Evolutionary conservation across 306 rosid genomes (phyloP).

Genomic region (Cercis canadensis): DNA sequence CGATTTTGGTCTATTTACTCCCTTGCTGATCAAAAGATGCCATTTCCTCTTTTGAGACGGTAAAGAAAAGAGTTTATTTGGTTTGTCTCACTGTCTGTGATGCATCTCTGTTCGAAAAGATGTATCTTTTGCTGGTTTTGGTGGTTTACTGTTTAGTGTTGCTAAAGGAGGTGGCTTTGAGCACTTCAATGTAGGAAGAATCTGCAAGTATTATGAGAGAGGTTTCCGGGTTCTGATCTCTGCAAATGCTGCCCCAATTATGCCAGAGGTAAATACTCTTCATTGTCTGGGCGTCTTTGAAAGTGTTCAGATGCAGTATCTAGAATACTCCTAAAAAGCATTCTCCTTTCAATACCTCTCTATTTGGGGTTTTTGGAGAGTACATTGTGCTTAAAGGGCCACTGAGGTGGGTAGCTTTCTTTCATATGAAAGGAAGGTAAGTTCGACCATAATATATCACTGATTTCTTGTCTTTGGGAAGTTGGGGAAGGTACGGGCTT

Average conservation of each 20-base stretch:
- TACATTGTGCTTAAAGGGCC: constrained; percentile 6
- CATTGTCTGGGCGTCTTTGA: constrained; percentile 12
- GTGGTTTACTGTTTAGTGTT: constrained; percentile 16
- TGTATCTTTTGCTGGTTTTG: not conserved
- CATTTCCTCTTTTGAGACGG: not conserved
- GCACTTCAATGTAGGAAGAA: constrained; percentile 31
- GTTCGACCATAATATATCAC: not conserved
- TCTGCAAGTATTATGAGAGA: constrained; percentile 16
- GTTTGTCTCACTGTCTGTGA: not conserved
- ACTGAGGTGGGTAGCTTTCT: not conserved
- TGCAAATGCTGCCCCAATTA: constrained; percentile 26
- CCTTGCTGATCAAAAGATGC: constrained; percentile 8
- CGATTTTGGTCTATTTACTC: constrained; percentile 1
- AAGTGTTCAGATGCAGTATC: constrained; percentile 10
- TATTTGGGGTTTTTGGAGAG: not conserved
- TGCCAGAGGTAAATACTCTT: constrained; percentile 25
- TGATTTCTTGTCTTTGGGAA: constrained; percentile 32
- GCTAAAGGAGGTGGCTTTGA: constrained; percentile 21
- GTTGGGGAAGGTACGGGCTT: constrained; percentile 14
- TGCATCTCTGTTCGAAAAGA: constrained; percentile 16
- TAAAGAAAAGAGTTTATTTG: not conserved
- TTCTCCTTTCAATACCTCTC: constrained; percentile 31
- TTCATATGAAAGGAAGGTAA: not conserved
- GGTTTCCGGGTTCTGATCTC: constrained; percentile 43
- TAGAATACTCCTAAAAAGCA: constrained; percentile 1